Evolutionary conservation across 805 yeast genomes (phyloP).

Genomic region (Schizosaccharomyces osmophilus): DNA sequence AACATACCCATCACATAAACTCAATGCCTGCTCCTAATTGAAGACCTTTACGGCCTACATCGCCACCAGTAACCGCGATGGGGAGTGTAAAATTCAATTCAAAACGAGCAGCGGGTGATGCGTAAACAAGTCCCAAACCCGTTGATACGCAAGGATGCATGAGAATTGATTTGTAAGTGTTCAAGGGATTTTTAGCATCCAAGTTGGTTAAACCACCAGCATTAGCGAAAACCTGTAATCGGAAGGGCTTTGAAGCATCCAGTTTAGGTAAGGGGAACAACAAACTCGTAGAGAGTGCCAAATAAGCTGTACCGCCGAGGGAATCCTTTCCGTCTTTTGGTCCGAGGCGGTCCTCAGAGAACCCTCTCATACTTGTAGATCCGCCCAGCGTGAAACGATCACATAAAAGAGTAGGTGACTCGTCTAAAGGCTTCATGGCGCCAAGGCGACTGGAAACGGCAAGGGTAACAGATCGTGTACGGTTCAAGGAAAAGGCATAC

Average conservation of each 20-base stretch:
- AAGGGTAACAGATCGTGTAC: slow-evolving; percentile 23
- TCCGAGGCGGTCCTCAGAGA: slow-evolving; percentile 41
- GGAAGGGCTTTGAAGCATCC: slow-evolving; percentile 24
- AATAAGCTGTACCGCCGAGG: slow-evolving; percentile 42
- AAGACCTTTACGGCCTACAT: slow-evolving; percentile 34
- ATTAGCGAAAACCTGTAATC: slow-evolving; percentile 37
- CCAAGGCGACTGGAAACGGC: slow-evolving; percentile 32
- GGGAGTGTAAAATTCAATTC: slow-evolving; percentile 45
- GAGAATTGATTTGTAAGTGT: slow-evolving; percentile 13
- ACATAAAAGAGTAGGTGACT: slow-evolving; percentile 28
- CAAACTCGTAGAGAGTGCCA: slow-evolving; percentile 33
- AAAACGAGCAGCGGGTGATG: slow-evolving; percentile 41
- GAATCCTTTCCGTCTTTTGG: slow-evolving; percentile 30
- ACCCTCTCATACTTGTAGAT: slow-evolving; percentile 44
- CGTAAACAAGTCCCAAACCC: slow-evolving; percentile 38
- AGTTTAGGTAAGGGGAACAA: slow-evolving; percentile 35
- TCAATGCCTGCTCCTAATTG: slow-evolving; percentile 42
- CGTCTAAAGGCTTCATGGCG: slow-evolving; percentile 20
- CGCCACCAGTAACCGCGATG: slow-evolving; percentile 25
- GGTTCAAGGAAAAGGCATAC: slow-evolving; percentile 12
- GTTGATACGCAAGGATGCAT: slow-evolving; percentile 25
- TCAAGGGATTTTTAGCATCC: slow-evolving; percentile 6
- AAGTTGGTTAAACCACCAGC: slow-evolving; percentile 31
- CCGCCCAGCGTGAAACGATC: slow-evolving; percentile 79
- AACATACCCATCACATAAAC: slow-evolving; percentile 19